Conservation (phyloP, 2,329 filamentous ascomycete species). For the Ophiocordyceps robertsii region DNA sequence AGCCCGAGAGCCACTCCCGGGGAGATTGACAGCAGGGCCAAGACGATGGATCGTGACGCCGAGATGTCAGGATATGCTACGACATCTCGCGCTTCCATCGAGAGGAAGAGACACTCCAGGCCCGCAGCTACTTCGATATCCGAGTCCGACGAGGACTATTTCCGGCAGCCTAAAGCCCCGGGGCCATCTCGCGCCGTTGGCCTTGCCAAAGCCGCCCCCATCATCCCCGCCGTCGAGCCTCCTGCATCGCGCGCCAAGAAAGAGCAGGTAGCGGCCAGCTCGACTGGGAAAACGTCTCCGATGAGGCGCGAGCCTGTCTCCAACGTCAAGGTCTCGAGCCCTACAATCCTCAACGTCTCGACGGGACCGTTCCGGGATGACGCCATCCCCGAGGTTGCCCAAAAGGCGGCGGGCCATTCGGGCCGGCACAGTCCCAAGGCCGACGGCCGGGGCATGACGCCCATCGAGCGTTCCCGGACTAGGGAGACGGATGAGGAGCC, state of each 20-base stretch:
- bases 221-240: background rate
- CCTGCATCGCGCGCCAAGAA: background rate
- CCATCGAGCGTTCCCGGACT: constrained; percentile 22
- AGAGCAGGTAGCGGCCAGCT: background rate
- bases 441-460: constrained; percentile 23
- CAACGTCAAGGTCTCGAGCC: constrained; percentile 5
- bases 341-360: constrained; percentile 14
- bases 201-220: background rate
- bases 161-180: background rate
- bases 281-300: background rate
- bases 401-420: constrained; percentile 13
- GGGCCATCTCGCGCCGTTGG: background rate
- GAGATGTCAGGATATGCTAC: background rate
- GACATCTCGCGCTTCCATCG: constrained; percentile 10
- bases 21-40: constrained; percentile 22
- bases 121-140: constrained; percentile 24
- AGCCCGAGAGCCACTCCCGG: constrained; percentile 20
- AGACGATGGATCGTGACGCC: constrained; percentile 5
- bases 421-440: constrained; percentile 12
- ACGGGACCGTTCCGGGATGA: constrained; percentile 19
- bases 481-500: constrained; percentile 22
- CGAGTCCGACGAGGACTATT: constrained; percentile 26
- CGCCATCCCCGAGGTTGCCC: constrained; percentile 16
- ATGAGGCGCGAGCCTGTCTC: background rate
- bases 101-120: constrained; percentile 15